A percentile compares a stretch with the other conserved stretches of the same genome.
Evolutionary conservation across 345 rosid species (phyloP).

Genomic region (Alliaria petiolata): DNA sequence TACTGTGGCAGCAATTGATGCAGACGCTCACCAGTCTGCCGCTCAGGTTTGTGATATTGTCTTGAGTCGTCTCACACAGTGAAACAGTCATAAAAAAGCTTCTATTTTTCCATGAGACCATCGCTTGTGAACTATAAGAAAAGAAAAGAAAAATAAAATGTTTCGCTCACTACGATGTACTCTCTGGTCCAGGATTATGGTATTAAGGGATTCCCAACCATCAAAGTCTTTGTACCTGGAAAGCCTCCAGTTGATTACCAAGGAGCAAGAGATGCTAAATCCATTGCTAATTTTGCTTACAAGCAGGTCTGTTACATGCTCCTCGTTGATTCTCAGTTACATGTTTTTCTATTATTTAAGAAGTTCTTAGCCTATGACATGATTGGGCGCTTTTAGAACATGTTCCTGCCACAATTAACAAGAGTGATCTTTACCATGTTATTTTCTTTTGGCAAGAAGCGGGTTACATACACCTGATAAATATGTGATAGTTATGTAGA

Average conservation of each 20-base stretch:
- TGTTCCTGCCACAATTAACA: not conserved
- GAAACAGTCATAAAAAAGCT: not conserved
- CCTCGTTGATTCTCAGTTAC: not conserved
- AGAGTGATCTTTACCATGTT: not conserved
- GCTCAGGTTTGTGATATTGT: constrained; percentile 64
- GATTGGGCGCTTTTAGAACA: not conserved
- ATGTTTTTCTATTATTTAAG: not conserved
- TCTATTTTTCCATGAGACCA: not conserved
- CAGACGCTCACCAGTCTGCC: constrained; percentile 89
- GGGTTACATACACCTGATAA: not conserved
- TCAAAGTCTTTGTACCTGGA: constrained; percentile 90
- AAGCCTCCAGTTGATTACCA: constrained; percentile 89
- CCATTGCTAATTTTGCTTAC: constrained; percentile 78
- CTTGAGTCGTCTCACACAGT: not conserved
- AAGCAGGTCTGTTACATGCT: constrained; percentile 55
- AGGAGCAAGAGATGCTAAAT: constrained; percentile 93
- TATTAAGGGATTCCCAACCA: constrained; percentile 89
- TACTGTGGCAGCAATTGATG: constrained; percentile 94
- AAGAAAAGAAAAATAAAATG: not conserved
- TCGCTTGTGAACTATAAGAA: not conserved
- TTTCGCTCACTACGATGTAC: not conserved
- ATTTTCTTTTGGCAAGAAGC: not conserved
- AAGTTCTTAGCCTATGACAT: not conserved
- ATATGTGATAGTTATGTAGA: not conserved
- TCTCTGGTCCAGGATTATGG: constrained; percentile 72